Conservation (phyloP, 2,329 filamentous ascomycete species). For the Pseudopithomyces maydicus region DNA sequence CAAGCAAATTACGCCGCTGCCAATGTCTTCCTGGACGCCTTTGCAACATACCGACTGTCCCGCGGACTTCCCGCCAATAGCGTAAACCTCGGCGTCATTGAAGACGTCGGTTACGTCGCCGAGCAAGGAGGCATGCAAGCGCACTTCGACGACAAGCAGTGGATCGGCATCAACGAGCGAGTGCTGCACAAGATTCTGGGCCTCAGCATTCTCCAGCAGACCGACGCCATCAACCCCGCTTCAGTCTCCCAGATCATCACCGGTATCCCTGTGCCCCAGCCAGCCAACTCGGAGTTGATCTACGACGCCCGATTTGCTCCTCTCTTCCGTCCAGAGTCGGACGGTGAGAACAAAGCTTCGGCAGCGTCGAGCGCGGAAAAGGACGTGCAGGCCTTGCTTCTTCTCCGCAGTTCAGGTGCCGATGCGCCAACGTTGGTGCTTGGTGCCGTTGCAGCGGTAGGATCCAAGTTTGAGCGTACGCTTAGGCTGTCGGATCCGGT, state of each 20-base stretch:
- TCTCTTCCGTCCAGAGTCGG: background rate
- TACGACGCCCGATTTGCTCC: background rate
- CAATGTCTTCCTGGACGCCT: slow-evolving; percentile 35
- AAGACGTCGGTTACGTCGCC: slow-evolving; percentile 30
- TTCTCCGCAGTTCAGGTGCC: too few relatives aligned
- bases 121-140: background rate
- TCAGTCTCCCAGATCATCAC: background rate
- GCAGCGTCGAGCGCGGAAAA: too few relatives aligned
- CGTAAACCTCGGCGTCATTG: slow-evolving; percentile 14
- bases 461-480: background rate
- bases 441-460: background rate
- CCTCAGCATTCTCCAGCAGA: slow-evolving; percentile 14
- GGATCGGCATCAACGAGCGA: background rate
- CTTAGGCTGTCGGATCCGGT: background rate
- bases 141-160: background rate
- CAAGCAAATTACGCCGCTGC: slow-evolving; percentile 54
- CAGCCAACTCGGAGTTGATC: background rate
- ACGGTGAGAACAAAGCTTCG: background rate
- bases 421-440: background rate
- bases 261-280: background rate
- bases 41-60: slow-evolving; percentile 11
- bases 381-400: too few relatives aligned
- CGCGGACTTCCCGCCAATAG: slow-evolving; percentile 41
- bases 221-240: background rate
- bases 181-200: slow-evolving; percentile 8